Conservation (phyloP, 352 stramenopile species). For the Pythium apleroticum region DNA sequence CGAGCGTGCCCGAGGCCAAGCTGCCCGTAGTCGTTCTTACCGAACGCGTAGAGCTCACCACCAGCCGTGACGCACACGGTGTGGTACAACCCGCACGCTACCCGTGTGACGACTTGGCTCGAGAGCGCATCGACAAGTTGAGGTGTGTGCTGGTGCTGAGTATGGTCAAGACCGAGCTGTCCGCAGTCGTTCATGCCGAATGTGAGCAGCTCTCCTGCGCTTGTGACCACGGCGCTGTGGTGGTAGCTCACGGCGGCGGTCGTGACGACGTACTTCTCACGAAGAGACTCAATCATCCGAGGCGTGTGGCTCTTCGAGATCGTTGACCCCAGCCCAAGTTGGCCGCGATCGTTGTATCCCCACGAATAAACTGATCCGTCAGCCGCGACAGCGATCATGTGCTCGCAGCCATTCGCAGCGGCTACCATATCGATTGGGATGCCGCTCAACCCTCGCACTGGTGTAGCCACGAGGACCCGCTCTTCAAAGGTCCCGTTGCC, state of each 20-base stretch:
- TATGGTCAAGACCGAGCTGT: conserved; percentile 79
- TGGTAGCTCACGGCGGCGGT: conserved; percentile 82
- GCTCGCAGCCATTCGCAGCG: conserved; percentile 82
- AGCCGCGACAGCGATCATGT: conserved; percentile 81
- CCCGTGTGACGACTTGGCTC: conserved; percentile 68
- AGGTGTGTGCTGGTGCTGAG: conserved; percentile 83
- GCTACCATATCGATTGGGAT: conserved; percentile 72
- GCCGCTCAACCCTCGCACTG: conserved; percentile 64
- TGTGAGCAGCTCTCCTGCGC: conserved; percentile 69
- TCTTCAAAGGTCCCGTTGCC: conserved; percentile 88
- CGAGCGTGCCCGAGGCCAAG: conserved; percentile 77
- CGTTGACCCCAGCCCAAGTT: conserved; percentile 79
- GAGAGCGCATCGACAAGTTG: conserved; percentile 72
- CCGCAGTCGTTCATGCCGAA: conserved; percentile 91
- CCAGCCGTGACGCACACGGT: conserved; percentile 59
- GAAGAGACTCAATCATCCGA: conserved; percentile 73
- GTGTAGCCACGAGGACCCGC: conserved; percentile 71
- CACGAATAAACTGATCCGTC: conserved; percentile 83
- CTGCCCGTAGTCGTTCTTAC: conserved; percentile 88
- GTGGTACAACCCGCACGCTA: conserved; percentile 83
- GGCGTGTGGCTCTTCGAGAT: conserved; percentile 88
- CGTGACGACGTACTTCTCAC: conserved; percentile 83
- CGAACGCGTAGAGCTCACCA: conserved; percentile 83
- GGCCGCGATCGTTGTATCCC: conserved; percentile 87
- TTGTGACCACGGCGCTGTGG: conserved; percentile 82